Evolutionary conservation across 345 rosid genomes (phyloP).

Genomic region (Luvunga scandens): DNA sequence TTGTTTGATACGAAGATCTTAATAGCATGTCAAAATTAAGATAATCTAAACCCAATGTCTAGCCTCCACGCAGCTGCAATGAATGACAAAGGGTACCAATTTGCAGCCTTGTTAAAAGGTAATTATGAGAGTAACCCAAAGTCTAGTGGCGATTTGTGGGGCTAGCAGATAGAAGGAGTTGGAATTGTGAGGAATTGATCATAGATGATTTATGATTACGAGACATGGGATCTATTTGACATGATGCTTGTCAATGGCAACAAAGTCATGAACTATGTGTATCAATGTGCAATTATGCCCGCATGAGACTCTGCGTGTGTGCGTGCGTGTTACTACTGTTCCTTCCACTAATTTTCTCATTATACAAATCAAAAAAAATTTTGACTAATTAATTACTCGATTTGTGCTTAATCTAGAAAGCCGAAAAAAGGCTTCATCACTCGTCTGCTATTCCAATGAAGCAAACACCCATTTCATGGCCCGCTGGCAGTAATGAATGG

Average conservation of each 20-base stretch:
- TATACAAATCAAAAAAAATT: neutral
- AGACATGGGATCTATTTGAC: slow-evolving; percentile 7
- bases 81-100: neutral
- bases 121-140: neutral
- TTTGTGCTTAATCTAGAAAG: neutral
- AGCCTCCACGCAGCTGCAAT: too few relatives aligned
- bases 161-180: neutral
- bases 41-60: neutral
- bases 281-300: neutral
- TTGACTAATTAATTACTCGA: neutral
- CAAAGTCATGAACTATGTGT: neutral
- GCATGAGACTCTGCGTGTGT: neutral
- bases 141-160: neutral
- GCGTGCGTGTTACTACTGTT: neutral
- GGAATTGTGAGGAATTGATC: neutral
- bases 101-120: slow-evolving; percentile 5
- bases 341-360: neutral
- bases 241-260: slow-evolving; percentile 13
- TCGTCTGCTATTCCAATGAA: neutral
- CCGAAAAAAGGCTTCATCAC: neutral
- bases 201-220: neutral
- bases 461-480: neutral
- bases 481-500: neutral
- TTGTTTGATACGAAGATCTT: neutral
- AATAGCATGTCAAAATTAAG: neutral